Base-by-base conservation (phyloP, 2,329 filamentous ascomycete genomes). In the Botrytis paeoniae region DNA sequence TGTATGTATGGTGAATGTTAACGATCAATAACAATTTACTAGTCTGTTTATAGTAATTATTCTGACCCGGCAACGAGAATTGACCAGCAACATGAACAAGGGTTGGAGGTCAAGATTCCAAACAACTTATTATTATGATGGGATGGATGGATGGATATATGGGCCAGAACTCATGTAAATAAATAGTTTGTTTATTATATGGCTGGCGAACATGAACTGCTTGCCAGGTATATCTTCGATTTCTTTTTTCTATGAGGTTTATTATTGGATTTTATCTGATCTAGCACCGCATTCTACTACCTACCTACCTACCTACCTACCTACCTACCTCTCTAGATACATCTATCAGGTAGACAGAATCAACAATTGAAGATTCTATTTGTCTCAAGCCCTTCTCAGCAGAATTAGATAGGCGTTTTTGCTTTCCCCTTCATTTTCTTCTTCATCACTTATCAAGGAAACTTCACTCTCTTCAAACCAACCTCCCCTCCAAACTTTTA, bases 1-100 rank as follows among this genome's bases (percentile, higher is more conserved):
- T 71, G 69, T 57, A 66, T 68, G 62, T 48, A 71, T 63, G 70
- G 51, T 48, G n/a, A 48, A 32, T 41, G 48, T 70, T 29, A 32
- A 48, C 5, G 57, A 48, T 29, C 57, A 64, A 71, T 71, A 66
- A 71, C 70, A 71, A 66, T n/a, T 65, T 66, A 66, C 61, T 68
- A 59, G 70, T 72, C 70, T 72, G 70, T 41, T 72, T 72, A 32
- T 72, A 37, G 70, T 60, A 71, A 68, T 72, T 37, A 37, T 68
- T 29, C 62, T 72, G 48, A 72, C 70, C 70, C 25, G 37, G 70
- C 70, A 72, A 72, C 70, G 62, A 51, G 39, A 25, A 57, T 41
- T 69, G 35, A 39, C 65, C 48, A 69, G 63, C 63, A 37, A 65
- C 1, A 71, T 61, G 65, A 54, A 32, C 22, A 12, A 32, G 48